phyloP scores from a whole-genome alignment of 306 rosid genomes.

The Cucurbita pepo region DNA sequence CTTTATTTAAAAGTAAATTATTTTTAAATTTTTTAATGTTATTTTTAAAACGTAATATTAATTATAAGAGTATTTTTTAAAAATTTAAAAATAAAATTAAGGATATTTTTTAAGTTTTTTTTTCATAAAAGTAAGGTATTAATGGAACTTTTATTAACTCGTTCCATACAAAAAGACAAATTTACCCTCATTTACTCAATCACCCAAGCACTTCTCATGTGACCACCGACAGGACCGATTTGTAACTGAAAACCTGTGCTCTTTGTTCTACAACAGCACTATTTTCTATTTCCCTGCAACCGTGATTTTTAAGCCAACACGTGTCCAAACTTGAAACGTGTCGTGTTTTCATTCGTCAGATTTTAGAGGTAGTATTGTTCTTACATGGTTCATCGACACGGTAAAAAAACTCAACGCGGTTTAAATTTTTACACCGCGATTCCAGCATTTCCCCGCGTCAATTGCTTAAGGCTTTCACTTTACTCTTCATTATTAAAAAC shows the following conservation, averaged over 20 bases:
- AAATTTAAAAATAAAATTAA: too few relatives aligned
- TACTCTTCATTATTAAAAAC: background rate
- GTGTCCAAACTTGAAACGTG: background rate
- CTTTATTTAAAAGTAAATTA: too few relatives aligned
- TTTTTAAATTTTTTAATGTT: too few relatives aligned
- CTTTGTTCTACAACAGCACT: background rate
- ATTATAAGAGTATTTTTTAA: too few relatives aligned
- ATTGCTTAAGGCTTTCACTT: background rate
- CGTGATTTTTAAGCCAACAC: background rate
- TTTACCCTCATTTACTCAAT: background rate
- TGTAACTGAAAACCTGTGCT: background rate
- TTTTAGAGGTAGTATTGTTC: too few relatives aligned
- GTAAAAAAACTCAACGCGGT: background rate
- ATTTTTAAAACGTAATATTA: too few relatives aligned
- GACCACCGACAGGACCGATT: slow-evolving; percentile 3
- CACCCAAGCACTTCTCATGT: background rate
- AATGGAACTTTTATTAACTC: too few relatives aligned
- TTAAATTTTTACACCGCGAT: background rate
- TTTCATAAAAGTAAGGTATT: too few relatives aligned
- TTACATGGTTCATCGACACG: background rate
- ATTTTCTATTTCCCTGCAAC: background rate
- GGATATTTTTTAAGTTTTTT: too few relatives aligned
- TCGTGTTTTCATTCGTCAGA: background rate
- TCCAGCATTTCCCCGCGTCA: background rate
- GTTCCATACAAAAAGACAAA: background rate